Base-by-base conservation (phyloP, 73 alveolate genomes). In the Blepharisma japonicum region DNA sequence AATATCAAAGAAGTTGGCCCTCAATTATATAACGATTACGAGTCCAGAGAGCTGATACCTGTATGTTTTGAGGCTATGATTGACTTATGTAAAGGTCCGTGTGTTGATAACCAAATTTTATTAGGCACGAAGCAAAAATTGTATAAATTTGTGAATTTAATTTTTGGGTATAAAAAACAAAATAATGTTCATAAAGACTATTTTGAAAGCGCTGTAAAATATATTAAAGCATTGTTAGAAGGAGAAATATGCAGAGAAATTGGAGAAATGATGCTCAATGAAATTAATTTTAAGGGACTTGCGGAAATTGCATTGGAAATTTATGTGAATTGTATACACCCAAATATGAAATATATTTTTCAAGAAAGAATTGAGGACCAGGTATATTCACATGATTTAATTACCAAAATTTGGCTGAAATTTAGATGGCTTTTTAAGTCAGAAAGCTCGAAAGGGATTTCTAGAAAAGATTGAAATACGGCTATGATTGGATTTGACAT, bases 121-220 rank as follows among this genome's bases (percentile, higher is more conserved):
- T 53, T 86, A 20, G 93, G 89, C 6, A 6, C 47, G 6, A 71
- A 83, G 83, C 71, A 72, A 55, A 86, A 74, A 71, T 61, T 86
- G 3, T 71, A 71, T 50, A 84, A 78, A 55, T 9, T 78, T 11
- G 7, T 84, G 6, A 80, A 80, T 45, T 84, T 39, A n/a, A 61
- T 25, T 9, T 14, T 61, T 25, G 47, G 23, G 14, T 9, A 14
- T 25, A 14, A 61, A 8, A 61, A 25, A 8, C 11, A 9, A 8
- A 61, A 61, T 25, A 25, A 11, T 14, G 48, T 14, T 0, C 18
- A 8, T 61, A 25, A 25, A 25, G 74, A n/a, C 23, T 20, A 14
- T 14, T 61, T 61, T 25, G 23, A 61, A 25, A 61, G 74, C 47
- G 46, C 46, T 20, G 74, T 61, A 61, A 61, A 25, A 39, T 61